Base-by-base conservation (phyloP, 257 asterid species). In the Ilex aquifolium region DNA sequence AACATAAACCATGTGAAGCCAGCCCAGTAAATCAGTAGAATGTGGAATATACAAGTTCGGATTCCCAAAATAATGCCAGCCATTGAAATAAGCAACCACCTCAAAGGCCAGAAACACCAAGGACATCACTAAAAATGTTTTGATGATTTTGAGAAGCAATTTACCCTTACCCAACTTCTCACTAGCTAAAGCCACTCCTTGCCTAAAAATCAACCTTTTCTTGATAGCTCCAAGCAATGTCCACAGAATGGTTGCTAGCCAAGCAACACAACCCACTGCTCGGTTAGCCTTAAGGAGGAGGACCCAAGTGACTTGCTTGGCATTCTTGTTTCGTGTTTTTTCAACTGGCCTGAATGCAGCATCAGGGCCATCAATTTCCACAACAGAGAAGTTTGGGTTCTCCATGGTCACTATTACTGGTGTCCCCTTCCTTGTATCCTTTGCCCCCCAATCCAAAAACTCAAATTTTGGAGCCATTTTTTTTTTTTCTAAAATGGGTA, bases 391-490 rank as follows among this genome's bases (percentile, higher is more conserved):
- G 69, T 58, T 70, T 29, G 86, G 83, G 73, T 69, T 84, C 79
- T 82, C 85, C 90, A 84, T 84, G 71, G 80, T 84, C 63, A 84
- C 90, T 39, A 87, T 69, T 68, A 87, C 89, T 49, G 88, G 95
- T 8, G 85, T 78, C 16, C 82, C 87, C 57, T 67, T 67, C 4
- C 72, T 59, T 31, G 75, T 53, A 3, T 77, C 84, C 67, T 59
- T 74, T 10, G 69, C 79, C 86, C 89, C 62, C 81, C 87, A 80
- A 14, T 75, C 70, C 42, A 72, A 78, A 80, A 76, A 74, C 73
- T 69, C 48, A 77, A 79, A 71, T 78, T 68, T 83, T 79, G 85
- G 90, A 79, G 82, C 88, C 95, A 87, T 87, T 73, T 67, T 50
- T 51, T 29, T n/a, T n/a, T n/a, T 42, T 50, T 10, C 59, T 31